A percentile compares a stretch with the other conserved stretches of the same genome.
phyloP scores from a whole-genome alignment of 768 basidiomycete genomes.

The Suillus luteus region DNA sequence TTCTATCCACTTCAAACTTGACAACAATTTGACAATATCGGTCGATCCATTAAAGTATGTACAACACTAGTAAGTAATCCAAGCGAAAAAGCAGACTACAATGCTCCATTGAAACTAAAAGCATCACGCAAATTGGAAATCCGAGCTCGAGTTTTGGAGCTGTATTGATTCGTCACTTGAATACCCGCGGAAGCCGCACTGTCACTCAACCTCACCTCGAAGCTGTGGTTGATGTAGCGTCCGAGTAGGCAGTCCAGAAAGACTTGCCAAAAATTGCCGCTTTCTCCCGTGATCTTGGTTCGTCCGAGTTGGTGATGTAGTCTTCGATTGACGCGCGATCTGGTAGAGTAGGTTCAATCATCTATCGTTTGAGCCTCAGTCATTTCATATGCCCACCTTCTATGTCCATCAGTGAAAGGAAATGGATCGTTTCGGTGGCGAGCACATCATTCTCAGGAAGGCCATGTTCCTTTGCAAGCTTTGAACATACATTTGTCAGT shows the following conservation, averaged over 20 bases:
- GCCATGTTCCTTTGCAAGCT: slow-evolving; percentile 7
- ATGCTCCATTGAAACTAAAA: slow-evolving; percentile 1
- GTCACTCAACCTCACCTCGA: slow-evolving; percentile 5
- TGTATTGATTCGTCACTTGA: neutral
- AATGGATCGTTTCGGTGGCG: neutral
- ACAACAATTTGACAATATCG: too few relatives aligned
- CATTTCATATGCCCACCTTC: neutral
- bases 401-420: slow-evolving; percentile 4
- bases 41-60: neutral
- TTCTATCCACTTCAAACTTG: too few relatives aligned
- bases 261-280: neutral
- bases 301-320: neutral
- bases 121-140: slow-evolving; percentile 1
- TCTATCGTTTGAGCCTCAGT: neutral
- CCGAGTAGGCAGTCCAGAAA: slow-evolving; percentile 1
- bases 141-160: slow-evolving; percentile 1
- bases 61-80: neutral
- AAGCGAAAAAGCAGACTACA: neutral
- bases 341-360: neutral
- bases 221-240: neutral
- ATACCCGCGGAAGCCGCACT: neutral
- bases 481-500: neutral
- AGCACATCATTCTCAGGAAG: neutral
- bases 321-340: neutral
- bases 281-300: slow-evolving; percentile 2